Evolutionary conservation across 2,329 filamentous ascomycete genomes (phyloP).

Genomic region (Chaetomium strumarium): DNA sequence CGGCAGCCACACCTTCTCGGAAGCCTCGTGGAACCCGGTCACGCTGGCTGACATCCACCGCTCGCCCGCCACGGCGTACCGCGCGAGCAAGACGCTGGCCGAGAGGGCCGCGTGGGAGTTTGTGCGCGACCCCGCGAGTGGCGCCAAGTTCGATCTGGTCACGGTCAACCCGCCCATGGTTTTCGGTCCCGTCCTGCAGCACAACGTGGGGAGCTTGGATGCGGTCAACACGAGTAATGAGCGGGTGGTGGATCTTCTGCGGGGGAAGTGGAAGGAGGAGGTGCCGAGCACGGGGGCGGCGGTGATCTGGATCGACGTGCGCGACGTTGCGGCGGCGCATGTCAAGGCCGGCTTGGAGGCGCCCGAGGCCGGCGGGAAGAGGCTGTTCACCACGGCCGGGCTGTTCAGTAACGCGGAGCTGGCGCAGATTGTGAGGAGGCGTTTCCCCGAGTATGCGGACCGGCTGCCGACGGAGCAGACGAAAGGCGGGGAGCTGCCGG

Average conservation of each 20-base stretch:
- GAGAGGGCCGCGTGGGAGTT: conserved; percentile 51
- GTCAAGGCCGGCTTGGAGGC: conserved; percentile 44
- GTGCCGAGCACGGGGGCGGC: conserved; percentile 39
- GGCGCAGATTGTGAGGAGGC: conserved; percentile 37
- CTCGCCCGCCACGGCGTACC: conserved; percentile 42
- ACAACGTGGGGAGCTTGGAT: conserved; percentile 39
- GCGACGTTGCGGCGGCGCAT: conserved; percentile 50
- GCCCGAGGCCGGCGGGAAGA: conserved; percentile 42
- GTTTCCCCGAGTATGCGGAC: conserved; percentile 46
- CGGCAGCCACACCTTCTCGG: conserved; percentile 38
- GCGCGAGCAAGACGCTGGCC: conserved; percentile 49
- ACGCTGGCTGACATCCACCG: conserved; percentile 40
- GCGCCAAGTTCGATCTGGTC: conserved; percentile 44
- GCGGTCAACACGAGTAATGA: conserved; percentile 50
- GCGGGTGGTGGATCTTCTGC: conserved; percentile 45
- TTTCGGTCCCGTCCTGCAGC: conserved; percentile 46
- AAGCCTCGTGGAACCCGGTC: conserved; percentile 49
- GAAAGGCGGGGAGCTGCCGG: conserved; percentile 38
- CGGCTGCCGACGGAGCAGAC: conserved; percentile 41
- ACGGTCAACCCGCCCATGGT: conserved; percentile 53
- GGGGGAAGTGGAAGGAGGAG: conserved; percentile 41
- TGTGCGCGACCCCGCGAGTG: conserved; percentile 31
- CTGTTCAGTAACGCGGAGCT: conserved; percentile 43
- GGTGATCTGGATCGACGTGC: conserved; percentile 49
- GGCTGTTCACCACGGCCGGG: conserved; percentile 46